Percentiles rank a stretch among this genome's conserved stretches.
phyloP scores from a whole-genome alignment of 768 basidiomycete species.

The Termitomyces eurrhizus region DNA sequence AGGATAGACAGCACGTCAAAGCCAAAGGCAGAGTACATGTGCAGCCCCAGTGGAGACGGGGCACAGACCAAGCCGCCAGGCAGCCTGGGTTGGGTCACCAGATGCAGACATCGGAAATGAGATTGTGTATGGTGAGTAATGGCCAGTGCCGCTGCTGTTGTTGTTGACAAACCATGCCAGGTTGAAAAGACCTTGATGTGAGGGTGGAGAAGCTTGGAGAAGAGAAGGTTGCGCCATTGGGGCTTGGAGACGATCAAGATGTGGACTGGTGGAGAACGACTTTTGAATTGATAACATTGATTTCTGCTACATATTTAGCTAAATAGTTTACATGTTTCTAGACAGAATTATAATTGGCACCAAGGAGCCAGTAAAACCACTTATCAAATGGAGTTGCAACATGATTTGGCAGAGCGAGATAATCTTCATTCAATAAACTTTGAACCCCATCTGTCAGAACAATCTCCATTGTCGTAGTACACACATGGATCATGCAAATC shows the following conservation, averaged over 20 bases:
- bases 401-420: too few relatives aligned
- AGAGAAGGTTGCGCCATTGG: constrained; percentile 66
- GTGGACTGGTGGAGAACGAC: constrained; percentile 71
- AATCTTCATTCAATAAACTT: too few relatives aligned
- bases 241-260: constrained; percentile 96
- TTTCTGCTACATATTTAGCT: too few relatives aligned
- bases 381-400: too few relatives aligned
- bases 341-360: too few relatives aligned
- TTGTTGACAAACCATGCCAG: constrained; percentile 50
- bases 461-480: too few relatives aligned
- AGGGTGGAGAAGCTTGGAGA: constrained; percentile 79
- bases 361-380: too few relatives aligned
- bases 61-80: not conserved
- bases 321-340: too few relatives aligned
- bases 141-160: constrained; percentile 27
- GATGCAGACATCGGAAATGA: constrained; percentile 2
- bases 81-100: not conserved
- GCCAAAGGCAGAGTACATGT: constrained; percentile 86
- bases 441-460: too few relatives aligned
- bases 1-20: constrained; percentile 88
- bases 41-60: constrained; percentile 36
- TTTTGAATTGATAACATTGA: too few relatives aligned
- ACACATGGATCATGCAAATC: too few relatives aligned
- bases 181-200: constrained; percentile 78
- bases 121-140: constrained; percentile 4